Evolutionary conservation across 306 rosid genomes (phyloP).

Genomic region (Abrus pulchellus): DNA sequence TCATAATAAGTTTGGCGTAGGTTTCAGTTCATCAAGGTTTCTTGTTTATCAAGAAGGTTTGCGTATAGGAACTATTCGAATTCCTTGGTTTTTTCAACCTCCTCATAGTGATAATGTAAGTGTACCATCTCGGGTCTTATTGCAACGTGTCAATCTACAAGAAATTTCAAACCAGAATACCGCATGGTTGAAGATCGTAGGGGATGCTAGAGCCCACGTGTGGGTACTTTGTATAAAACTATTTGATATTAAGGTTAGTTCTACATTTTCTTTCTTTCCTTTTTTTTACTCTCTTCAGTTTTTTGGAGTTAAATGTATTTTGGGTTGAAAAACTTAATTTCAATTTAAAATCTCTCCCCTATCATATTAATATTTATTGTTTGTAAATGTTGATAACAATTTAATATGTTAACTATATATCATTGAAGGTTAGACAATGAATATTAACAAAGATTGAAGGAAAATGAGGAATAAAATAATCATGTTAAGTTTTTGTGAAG

Average conservation of each 20-base stretch:
- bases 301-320: neutral
- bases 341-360: too few species aligned
- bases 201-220: slow-evolving; percentile 59
- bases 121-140: slow-evolving; percentile 51
- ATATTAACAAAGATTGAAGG: too few species aligned
- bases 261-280: neutral
- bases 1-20: slow-evolving; percentile 59
- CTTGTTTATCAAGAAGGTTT: slow-evolving; percentile 47
- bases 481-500: too few species aligned
- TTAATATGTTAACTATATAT: too few species aligned
- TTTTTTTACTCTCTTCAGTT: neutral
- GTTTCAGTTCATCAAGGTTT: slow-evolving; percentile 54
- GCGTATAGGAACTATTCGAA: slow-evolving; percentile 52
- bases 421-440: too few species aligned
- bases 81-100: slow-evolving; percentile 65
- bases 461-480: too few species aligned
- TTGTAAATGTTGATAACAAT: too few species aligned
- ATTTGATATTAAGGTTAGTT: slow-evolving; percentile 58
- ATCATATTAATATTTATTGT: too few species aligned
- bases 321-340: neutral
- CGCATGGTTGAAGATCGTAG: slow-evolving; percentile 49
- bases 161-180: slow-evolving; percentile 34
- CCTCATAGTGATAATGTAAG: slow-evolving; percentile 49
- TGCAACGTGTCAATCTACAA: slow-evolving; percentile 47
- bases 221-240: slow-evolving; percentile 47